Evolutionary conservation across 495 filamentous ascomycete genomes (phyloP).

Genomic region (Melanomma pulvis-pyrius): DNA sequence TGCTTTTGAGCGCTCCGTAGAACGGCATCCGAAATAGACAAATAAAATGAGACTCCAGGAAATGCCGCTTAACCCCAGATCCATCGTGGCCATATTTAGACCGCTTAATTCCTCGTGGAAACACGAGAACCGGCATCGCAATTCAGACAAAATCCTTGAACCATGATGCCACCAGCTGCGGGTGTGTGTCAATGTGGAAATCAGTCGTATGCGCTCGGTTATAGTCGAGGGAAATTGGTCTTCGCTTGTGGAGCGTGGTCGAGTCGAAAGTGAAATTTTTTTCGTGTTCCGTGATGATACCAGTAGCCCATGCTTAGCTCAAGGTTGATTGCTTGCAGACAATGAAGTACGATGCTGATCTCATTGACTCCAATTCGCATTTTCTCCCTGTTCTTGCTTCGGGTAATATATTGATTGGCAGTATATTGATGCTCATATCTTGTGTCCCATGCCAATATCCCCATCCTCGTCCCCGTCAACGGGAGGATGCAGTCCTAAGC

Average conservation of each 20-base stretch:
- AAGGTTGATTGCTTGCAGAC: not conserved
- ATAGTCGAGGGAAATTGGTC: not conserved
- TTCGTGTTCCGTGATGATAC: not conserved
- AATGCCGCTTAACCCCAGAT: not conserved
- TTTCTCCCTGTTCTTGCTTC: not conserved
- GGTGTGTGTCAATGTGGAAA: not conserved
- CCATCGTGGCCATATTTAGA: not conserved
- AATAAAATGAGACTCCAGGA: not conserved
- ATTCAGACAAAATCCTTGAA: not conserved
- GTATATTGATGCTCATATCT: constrained; percentile 28
- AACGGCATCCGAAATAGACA: not conserved
- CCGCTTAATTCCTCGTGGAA: not conserved
- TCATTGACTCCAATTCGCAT: not conserved
- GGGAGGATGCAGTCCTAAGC: constrained; percentile 39
- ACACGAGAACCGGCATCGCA: not conserved
- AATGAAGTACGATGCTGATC: no score
- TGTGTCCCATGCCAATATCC: constrained; percentile 28
- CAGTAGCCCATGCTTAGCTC: not conserved
- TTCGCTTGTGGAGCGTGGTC: not conserved
- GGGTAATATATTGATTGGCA: not conserved
- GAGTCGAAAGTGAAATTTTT: not conserved
- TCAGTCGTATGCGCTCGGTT: not conserved
- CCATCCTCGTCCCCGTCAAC: constrained; percentile 29
- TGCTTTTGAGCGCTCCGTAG: not conserved
- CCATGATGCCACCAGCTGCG: not conserved